phyloP scores from a whole-genome alignment of 2,329 filamentous ascomycete species.

The Calonectria ilicicola region DNA sequence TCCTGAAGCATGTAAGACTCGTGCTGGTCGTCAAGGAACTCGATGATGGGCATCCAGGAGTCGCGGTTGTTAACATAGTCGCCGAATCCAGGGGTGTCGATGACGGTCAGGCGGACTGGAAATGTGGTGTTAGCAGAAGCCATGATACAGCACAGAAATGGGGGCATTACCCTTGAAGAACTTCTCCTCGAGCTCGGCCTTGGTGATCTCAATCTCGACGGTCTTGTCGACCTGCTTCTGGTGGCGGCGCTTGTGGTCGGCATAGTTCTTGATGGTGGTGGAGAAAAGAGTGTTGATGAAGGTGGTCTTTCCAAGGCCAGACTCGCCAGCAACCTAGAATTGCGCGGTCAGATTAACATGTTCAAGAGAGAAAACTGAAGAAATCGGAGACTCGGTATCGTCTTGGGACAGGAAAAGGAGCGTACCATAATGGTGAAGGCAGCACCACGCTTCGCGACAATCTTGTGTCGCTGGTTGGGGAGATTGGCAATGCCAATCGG shows the following conservation, averaged over 20 bases:
- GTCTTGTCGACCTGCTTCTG: slow-evolving; percentile 99
- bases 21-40: slow-evolving; percentile 99
- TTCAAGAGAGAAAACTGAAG: slow-evolving; percentile 21
- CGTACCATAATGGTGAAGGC: slow-evolving; percentile 99
- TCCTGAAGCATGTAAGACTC: slow-evolving; percentile 99
- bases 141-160: slow-evolving; percentile 12
- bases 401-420: background rate
- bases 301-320: slow-evolving; percentile 97
- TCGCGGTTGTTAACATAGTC: slow-evolving; percentile 99
- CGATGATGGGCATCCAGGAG: slow-evolving; percentile 99
- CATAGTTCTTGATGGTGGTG: slow-evolving; percentile 99
- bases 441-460: slow-evolving; percentile 86
- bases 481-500: slow-evolving; percentile 81
- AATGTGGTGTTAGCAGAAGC: slow-evolving; percentile 31
- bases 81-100: slow-evolving; percentile 98
- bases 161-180: slow-evolving; percentile 94
- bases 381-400: background rate
- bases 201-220: slow-evolving; percentile 99
- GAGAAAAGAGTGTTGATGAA: slow-evolving; percentile 99
- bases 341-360: slow-evolving; percentile 22
- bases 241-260: slow-evolving; percentile 99
- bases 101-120: slow-evolving; percentile 95
- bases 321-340: slow-evolving; percentile 92
- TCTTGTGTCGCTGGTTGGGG: slow-evolving; percentile 81
- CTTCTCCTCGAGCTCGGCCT: slow-evolving; percentile 99